Conservation (phyloP, 768 basidiomycete species). For the Phaffia australis region DNA sequence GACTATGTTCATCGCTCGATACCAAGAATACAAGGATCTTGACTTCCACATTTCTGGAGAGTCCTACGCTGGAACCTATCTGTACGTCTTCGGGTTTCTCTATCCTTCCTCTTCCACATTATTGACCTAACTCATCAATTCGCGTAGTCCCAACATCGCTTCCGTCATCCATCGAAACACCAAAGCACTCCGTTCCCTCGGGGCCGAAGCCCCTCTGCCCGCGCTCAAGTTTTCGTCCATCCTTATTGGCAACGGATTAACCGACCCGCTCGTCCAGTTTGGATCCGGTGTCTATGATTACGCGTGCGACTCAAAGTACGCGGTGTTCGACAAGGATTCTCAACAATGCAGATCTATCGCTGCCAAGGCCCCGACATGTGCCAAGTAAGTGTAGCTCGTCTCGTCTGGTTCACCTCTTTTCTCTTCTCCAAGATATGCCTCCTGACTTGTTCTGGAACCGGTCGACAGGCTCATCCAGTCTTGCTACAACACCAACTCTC, state of each 20-base stretch:
- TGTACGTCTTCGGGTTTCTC: background rate
- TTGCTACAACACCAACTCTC: conserved; percentile 43
- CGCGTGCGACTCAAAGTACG: conserved; percentile 51
- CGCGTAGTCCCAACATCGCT: conserved; percentile 57
- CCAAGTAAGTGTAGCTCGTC: conserved; percentile 36
- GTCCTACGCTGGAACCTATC: conserved; percentile 45
- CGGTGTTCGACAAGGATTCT: conserved; percentile 58
- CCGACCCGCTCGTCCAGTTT: conserved; percentile 67
- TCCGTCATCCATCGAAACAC: conserved; percentile 52
- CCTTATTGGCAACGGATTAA: conserved; percentile 62
- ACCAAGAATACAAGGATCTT: conserved; percentile 56
- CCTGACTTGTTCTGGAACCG: background rate
- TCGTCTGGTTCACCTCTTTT: background rate
- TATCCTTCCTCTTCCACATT: background rate
- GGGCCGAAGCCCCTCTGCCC: conserved; percentile 41
- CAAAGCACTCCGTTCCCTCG: conserved; percentile 39
- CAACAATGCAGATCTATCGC: conserved; percentile 56
- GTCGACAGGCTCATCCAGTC: conserved; percentile 47
- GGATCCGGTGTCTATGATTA: conserved; percentile 53
- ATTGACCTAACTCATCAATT: conserved; percentile 50
- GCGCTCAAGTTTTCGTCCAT: conserved; percentile 72
- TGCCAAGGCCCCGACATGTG: conserved; percentile 60
- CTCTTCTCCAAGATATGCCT: background rate
- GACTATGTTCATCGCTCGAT: conserved; percentile 59
- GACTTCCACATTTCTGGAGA: conserved; percentile 41